Evolutionary conservation across 805 yeast species (phyloP), one percentile per base, ranked within the genome.

Genomic region (Ogataea pignaliae): DNA sequence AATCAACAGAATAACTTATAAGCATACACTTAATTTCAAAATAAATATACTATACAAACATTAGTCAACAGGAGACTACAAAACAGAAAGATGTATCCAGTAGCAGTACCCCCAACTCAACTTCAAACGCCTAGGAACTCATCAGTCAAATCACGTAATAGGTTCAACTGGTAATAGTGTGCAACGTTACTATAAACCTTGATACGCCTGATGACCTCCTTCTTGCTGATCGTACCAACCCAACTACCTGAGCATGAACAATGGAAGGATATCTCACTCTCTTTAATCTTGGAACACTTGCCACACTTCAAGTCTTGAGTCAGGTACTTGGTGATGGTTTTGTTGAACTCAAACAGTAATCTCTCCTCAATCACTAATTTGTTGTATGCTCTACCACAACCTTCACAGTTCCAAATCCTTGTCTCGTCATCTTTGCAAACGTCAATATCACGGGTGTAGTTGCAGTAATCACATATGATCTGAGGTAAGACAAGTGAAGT

Each of bases 221-320:
- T 64, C 39, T 68, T 66, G 5, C 70, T 58, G 16, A 81, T 60
- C 0, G 86, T 79, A 39, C 78, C 82, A 3, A 63, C 69, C 96
- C 96, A 89, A 13, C 65, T 60, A 9, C 99, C 99, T 0, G 99
- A 91, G 61, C 99, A 93, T 16, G 76, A 65, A 64, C 99, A 95
- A 60, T 80, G 80, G 29, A 71, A 71, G 29, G 88, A 75, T 76
- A 93, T 71, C 49, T 83, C 82, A 53, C 78, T 83, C 31, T 76
- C 79, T 54, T 79, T 79, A 44, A 88, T 69, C 44, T 70, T 76
- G 21, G 77, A 73, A 64, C 99, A 93, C 58, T 86, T 88, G 14
- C 68, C 59, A 63, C 99, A 93, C 53, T 76, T 78, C 54, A 85
- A 69, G 63, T 91, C 98, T 64, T 93, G 99, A 17, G 76, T 69